Evolutionary conservation across 306 rosid genomes (phyloP), one percentile per base, ranked within the genome.

Genomic region (Senna siamea): DNA sequence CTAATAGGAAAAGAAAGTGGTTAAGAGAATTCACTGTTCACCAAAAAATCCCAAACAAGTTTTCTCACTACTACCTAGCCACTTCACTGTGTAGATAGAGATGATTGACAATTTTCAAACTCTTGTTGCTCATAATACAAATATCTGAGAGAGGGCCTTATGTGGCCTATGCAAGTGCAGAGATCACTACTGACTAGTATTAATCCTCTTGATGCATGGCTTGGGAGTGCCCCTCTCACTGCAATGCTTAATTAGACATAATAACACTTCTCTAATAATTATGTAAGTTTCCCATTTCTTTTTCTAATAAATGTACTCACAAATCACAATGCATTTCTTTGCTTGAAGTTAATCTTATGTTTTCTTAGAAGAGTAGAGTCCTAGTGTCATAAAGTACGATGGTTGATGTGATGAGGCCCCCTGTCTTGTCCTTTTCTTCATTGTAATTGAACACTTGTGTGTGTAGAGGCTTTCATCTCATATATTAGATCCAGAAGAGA

Each of bases 401-500:
- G 63, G 57, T 28, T 61, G 51, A 59, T 43, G 51, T 18, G 28
- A 58, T 17, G 50, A 53, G 1, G 13, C 15, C 53, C 23, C 22
- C 1, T 66, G 32, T 60, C 54, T 26, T 15, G 26, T 40, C 60
- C 68, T 12, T n/a, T 66, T 40, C 30, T 72, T 72, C 54, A 32
- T 50, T 56, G 46, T 71, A 14, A 30, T 23, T 51, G 55, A 59
- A 59, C 23, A 32, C 23, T 7, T 32, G 26, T 59, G 43, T 30
- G 6, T n/a, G 18, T 59, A 22, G 2, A 59, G 37, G 12, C 62
- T 15, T 72, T 40, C 30, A 52, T 71, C 51, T 48, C n/a, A 50
- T 52, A 41, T 67, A n/a, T 2, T 17, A 14, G 9, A 72, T 76
- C 76, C 66, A 72, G 60, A 30, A 66, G 63, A 43, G 61, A 71